These are phyloP conservation scores for Potentilla sterilis DNA, from an alignment of 306 rosid genomes.

Conservation along the genomic window DNA sequence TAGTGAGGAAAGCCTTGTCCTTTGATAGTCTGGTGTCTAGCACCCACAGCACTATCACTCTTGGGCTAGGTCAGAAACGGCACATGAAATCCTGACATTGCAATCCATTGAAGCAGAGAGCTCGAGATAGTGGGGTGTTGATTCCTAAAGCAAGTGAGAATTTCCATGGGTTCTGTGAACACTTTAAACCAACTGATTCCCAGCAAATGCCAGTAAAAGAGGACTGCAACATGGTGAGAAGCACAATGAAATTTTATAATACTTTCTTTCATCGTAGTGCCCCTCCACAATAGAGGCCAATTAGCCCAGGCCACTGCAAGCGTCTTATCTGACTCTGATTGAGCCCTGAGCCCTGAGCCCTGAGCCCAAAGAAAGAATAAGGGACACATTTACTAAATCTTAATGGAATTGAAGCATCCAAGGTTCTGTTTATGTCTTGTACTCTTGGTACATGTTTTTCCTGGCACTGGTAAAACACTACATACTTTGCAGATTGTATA, in stretches of 20 bases:
- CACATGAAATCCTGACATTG: slow-evolving; percentile 3
- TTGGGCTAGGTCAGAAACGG: not conserved
- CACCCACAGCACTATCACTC: not conserved
- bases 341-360: slow-evolving; percentile 8
- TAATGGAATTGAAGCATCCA: slow-evolving; percentile 30
- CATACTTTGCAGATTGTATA: not conserved
- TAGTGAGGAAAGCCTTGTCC: not conserved
- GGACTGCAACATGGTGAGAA: not conserved
- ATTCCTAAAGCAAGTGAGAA: not conserved
- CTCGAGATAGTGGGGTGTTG: slow-evolving; percentile 3
- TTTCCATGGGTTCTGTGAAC: too few species aligned
- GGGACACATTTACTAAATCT: too few species aligned
- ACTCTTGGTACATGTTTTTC: not conserved
- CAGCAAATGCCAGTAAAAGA: not conserved
- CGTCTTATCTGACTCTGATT: slow-evolving; percentile 30
- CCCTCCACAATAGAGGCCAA: slow-evolving; percentile 10
- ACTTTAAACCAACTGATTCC: not conserved
- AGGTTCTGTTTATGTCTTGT: slow-evolving; percentile 18
- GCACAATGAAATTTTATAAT: not conserved
- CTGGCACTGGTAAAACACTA: not conserved
- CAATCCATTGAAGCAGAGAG: not conserved
- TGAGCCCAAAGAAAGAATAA: slow-evolving; percentile 11
- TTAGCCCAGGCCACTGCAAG: slow-evolving; percentile 19
- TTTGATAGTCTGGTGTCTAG: not conserved
- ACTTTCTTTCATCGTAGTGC: slow-evolving; percentile 22